These are phyloP conservation scores for Suillus weaverae DNA, from an alignment of 768 basidiomycete genomes.

Conservation along the genomic window DNA sequence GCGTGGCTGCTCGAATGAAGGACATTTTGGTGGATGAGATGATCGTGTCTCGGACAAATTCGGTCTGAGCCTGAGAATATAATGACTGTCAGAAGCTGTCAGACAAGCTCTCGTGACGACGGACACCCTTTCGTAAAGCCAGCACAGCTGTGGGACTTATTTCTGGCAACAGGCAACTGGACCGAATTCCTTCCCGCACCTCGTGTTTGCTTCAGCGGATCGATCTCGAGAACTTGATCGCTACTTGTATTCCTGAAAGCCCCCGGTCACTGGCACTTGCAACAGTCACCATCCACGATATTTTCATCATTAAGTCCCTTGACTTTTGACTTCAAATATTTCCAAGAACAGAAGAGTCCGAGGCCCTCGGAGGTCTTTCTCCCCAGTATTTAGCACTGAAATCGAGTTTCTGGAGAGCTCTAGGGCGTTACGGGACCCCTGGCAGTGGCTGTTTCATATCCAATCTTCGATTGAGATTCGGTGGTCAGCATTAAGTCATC, in stretches of 20 bases:
- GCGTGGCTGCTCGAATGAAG: slow-evolving; percentile 38
- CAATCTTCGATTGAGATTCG: not conserved
- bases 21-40: slow-evolving; percentile 39
- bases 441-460: not conserved
- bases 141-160: not conserved
- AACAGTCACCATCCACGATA: not conserved
- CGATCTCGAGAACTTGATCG: not conserved
- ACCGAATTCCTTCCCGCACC: not conserved
- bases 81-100: not conserved
- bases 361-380: not conserved
- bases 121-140: slow-evolving; percentile 1
- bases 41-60: not conserved
- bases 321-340: not conserved
- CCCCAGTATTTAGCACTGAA: not conserved
- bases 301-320: not conserved
- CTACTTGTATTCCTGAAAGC: not conserved
- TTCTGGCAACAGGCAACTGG: not conserved
- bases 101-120: not conserved
- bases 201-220: not conserved
- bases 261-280: slow-evolving; percentile 1
- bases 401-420: not conserved
- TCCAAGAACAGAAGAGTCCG: not conserved
- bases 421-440: slow-evolving; percentile 1
- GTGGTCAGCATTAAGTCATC: slow-evolving; percentile 1
- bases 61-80: slow-evolving; percentile 18